These are phyloP conservation scores for Bacterosira constricta DNA, from an alignment of 108 stramenopile genomes.

Conservation along the genomic window DNA sequence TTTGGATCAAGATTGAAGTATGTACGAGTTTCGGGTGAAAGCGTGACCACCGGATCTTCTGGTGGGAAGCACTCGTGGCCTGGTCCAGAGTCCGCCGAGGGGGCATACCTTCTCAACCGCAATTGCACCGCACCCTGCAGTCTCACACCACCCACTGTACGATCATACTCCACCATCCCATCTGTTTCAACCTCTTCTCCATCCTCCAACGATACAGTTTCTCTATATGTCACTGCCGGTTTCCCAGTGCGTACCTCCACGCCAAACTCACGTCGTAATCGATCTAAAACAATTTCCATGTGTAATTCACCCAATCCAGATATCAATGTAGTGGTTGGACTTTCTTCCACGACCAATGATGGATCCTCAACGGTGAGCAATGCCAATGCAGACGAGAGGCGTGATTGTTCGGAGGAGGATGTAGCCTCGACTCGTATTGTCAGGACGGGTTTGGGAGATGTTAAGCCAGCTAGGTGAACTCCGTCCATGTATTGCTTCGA, in stretches of 20 bases:
- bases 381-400: constrained; percentile 64
- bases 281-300: constrained; percentile 84
- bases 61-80: constrained; percentile 55
- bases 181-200: constrained; percentile 61
- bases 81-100: not conserved
- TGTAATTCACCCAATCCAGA: constrained; percentile 90
- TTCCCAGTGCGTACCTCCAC: constrained; percentile 71
- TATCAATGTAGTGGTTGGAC: constrained; percentile 71
- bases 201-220: constrained; percentile 58
- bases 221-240: constrained; percentile 84
- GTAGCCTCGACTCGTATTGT: constrained; percentile 83
- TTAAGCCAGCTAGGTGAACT: constrained; percentile 72
- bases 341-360: constrained; percentile 82
- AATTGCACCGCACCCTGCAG: constrained; percentile 76
- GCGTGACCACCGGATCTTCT: constrained; percentile 65
- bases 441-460: constrained; percentile 88
- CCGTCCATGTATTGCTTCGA: constrained; percentile 54
- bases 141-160: constrained; percentile 75
- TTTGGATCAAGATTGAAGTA: constrained; percentile 69
- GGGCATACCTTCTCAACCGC: constrained; percentile 40
- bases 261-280: constrained; percentile 76
- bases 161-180: constrained; percentile 76
- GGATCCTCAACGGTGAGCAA: constrained; percentile 87
- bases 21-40: constrained; percentile 58
- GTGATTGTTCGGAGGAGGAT: constrained; percentile 63